Conservation (phyloP, 2,329 filamentous ascomycete species). For the Penicillium aurantiogriseum region DNA sequence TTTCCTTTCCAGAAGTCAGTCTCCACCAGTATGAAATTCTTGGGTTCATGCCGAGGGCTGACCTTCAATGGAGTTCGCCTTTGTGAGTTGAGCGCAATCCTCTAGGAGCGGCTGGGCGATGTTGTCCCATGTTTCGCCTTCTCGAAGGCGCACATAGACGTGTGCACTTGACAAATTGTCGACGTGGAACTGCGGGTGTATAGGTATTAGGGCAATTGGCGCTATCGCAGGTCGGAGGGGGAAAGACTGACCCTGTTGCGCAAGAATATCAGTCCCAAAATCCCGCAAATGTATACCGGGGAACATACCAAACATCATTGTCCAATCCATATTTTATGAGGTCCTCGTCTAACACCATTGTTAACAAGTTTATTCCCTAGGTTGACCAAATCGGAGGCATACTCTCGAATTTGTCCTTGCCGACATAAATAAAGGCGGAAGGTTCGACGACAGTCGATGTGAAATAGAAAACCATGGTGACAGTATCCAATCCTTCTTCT, state of each 20-base stretch:
- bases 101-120: constrained; percentile 72
- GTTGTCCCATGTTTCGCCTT: constrained; percentile 78
- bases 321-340: constrained; percentile 89
- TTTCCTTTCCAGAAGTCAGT: constrained; percentile 62
- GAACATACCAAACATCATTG: constrained; percentile 80
- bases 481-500: not conserved
- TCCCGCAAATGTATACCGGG: not conserved
- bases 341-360: constrained; percentile 71
- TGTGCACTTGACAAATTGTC: constrained; percentile 97
- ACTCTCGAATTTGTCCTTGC: constrained; percentile 99
- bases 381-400: constrained; percentile 36
- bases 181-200: constrained; percentile 72
- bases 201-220: constrained; percentile 11
- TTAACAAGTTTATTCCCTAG: constrained; percentile 1
- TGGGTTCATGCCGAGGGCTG: constrained; percentile 16
- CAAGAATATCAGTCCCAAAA: constrained; percentile 9
- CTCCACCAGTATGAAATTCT: not conserved
- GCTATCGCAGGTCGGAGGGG: not conserved
- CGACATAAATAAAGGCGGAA: constrained; percentile 86
- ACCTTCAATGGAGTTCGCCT: constrained; percentile 98
- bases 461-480: constrained; percentile 89
- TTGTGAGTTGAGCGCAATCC: constrained; percentile 95
- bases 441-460: constrained; percentile 81
- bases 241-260: constrained; percentile 33
- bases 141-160: constrained; percentile 82